These are phyloP conservation scores for Venturia oleaginea DNA, from an alignment of 2,329 filamentous ascomycete genomes.

Conservation along the genomic window DNA sequence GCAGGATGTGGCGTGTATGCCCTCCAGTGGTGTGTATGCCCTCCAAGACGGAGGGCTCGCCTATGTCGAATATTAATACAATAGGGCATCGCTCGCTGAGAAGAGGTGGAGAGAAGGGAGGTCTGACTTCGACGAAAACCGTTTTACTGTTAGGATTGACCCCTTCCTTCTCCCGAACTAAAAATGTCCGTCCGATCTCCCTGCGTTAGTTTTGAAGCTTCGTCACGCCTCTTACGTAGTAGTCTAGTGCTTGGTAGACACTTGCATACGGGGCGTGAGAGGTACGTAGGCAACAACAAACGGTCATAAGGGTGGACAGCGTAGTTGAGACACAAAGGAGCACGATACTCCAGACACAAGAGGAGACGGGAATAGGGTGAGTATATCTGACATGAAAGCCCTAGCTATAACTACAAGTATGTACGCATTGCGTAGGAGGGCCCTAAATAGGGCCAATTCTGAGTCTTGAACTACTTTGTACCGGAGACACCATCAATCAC, in stretches of 20 bases:
- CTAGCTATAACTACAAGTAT: neutral
- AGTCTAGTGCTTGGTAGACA: neutral
- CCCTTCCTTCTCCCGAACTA: neutral
- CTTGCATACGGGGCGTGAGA: too few relatives aligned
- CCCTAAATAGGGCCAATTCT: neutral
- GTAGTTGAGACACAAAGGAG: neutral
- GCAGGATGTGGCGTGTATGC: too few relatives aligned
- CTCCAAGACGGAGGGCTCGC: too few relatives aligned
- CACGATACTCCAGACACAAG: neutral
- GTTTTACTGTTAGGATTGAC: neutral
- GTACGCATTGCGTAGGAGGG: neutral
- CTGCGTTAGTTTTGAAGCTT: neutral
- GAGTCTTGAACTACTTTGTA: neutral
- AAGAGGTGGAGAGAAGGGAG: neutral
- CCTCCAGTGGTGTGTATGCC: too few relatives aligned
- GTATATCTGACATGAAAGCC: neutral
- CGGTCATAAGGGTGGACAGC: neutral
- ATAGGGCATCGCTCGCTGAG: neutral
- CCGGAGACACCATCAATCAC: neutral
- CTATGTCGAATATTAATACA: neutral
- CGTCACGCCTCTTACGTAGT: neutral
- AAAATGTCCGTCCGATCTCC: neutral
- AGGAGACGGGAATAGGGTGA: neutral
- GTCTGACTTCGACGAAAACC: neutral
- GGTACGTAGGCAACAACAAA: too few relatives aligned